Evolutionary conservation across 2,329 filamentous ascomycete species (phyloP), one percentile per base, ranked within the genome.

Genomic region (Grosmannia huntii): DNA sequence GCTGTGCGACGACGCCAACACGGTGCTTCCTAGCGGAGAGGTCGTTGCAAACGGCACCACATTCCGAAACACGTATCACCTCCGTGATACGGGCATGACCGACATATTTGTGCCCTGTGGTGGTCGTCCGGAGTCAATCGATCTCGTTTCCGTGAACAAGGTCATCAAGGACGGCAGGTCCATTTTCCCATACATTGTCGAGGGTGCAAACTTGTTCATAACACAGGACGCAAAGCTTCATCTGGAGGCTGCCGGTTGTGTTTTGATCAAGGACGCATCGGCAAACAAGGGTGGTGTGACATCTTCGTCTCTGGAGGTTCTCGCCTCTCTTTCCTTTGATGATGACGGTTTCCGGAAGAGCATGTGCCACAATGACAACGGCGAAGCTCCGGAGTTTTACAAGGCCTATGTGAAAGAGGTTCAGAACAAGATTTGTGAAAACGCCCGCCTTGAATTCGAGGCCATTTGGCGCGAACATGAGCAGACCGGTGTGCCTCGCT

Each of bases 201-300:
- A 99, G 74, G 94, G 94, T 57, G 94, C 94, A 72, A 99, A 65
- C 71, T 79, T 99, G 57, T 99, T 99, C 81, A 95, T 99, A 74
- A 96, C 94, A 0, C 94, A 99, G 73, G 94, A 99, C 67, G 92
- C 92, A 66, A 97, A 97, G 77, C 81, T 97, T 58, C 88, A 90
- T 27, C 83, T 99, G 16, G 94, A 99, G 75, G 86, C 90, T 66
- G 91, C 92, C n/a, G 94, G 94, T 60, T 95, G 90, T 68, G 84
- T 97, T 66, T 74, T 99, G 48, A 96, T 90, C 85, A 99, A 99
- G 76, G 94, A 99, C 71, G 94, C 94, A 5, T 96, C 90, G 44
- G 91, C 92, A 59, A 99, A 99, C 82, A 99, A 99, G 79, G 94
- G 94, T 64, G 94, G 94, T 70, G 94, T 99, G 52, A 99, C 94